phyloP scores from a whole-genome alignment of 257 asterid species.

The Salvia miltiorrhiza region DNA sequence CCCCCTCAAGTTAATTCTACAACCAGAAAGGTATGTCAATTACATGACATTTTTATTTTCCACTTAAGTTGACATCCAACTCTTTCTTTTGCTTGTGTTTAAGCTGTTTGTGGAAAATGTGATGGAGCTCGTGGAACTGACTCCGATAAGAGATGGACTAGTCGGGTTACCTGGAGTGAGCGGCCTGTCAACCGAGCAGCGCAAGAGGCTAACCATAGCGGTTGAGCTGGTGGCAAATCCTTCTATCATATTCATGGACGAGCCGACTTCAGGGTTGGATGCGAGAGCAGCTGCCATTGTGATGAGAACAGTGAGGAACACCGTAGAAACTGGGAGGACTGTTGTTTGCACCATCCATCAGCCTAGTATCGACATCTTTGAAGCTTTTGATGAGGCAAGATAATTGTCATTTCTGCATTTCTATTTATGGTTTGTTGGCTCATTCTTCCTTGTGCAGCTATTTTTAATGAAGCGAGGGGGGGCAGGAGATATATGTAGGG shows the following conservation, averaged over 20 bases:
- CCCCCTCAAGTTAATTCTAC: constrained; percentile 35
- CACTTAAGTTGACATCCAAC: neutral
- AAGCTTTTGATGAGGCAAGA: constrained; percentile 63
- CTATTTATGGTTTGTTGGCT: neutral
- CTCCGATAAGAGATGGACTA: constrained; percentile 42
- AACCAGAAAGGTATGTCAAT: constrained; percentile 46
- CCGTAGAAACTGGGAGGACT: constrained; percentile 63
- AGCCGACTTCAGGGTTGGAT: constrained; percentile 68
- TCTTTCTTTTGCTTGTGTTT: neutral
- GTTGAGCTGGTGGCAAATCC: constrained; percentile 72
- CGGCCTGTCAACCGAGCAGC: constrained; percentile 69
- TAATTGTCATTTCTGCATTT: neutral
- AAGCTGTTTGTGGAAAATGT: constrained; percentile 57
- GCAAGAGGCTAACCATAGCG: constrained; percentile 70
- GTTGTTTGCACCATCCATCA: constrained; percentile 78
- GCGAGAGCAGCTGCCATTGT: constrained; percentile 81
- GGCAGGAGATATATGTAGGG: constrained; percentile 69
- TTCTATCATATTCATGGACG: constrained; percentile 70
- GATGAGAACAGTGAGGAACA: constrained; percentile 66
- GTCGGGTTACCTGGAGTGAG: constrained; percentile 65
- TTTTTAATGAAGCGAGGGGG: constrained; percentile 62
- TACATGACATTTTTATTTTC: neutral
- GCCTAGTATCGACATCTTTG: constrained; percentile 72
- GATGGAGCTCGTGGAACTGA: constrained; percentile 68
- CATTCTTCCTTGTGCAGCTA: constrained; percentile 28